Evolutionary conservation across 495 filamentous ascomycete species (phyloP).

Genomic region (Aspergillus ostianus): DNA sequence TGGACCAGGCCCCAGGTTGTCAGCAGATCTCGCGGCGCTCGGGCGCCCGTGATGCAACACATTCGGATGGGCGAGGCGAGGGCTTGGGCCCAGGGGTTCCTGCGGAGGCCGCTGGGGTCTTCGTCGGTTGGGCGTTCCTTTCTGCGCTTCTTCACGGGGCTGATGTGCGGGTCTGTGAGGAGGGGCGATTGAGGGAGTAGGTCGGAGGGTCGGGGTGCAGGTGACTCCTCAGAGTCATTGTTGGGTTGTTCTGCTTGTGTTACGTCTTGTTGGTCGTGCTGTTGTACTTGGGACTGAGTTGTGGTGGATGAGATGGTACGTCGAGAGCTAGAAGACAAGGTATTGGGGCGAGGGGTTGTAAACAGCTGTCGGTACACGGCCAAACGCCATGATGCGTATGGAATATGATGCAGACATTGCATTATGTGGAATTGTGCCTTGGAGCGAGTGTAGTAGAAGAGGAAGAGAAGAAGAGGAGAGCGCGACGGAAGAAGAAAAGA

Average conservation of each 20-base stretch:
- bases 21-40: conserved; percentile 63
- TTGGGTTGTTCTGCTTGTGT: background rate
- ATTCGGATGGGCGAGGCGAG: conserved; percentile 64
- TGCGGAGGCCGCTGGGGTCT: conserved; percentile 31
- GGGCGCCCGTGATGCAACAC: conserved; percentile 55
- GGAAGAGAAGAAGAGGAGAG: background rate
- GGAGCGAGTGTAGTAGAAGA: background rate
- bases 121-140: conserved; percentile 37
- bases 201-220: conserved; percentile 28
- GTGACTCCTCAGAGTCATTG: background rate
- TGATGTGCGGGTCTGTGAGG: conserved; percentile 20
- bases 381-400: conserved; percentile 39
- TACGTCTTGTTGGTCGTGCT: background rate
- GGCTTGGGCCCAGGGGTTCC: conserved; percentile 50
- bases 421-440: conserved; percentile 19
- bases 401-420: conserved; percentile 27
- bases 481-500: conserved; percentile 5
- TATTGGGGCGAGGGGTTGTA: background rate
- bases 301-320: conserved; percentile 7
- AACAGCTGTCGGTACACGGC: conserved; percentile 29
- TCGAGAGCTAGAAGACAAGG: background rate
- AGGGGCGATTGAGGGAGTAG: conserved; percentile 44
- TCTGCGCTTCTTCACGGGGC: conserved; percentile 25
- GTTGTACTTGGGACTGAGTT: conserved; percentile 2
- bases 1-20: conserved; percentile 57